Evolutionary conservation across 495 filamentous ascomycete genomes (phyloP), one percentile per base, ranked within the genome.

Genomic region (Aspergillus coremiiformis): DNA sequence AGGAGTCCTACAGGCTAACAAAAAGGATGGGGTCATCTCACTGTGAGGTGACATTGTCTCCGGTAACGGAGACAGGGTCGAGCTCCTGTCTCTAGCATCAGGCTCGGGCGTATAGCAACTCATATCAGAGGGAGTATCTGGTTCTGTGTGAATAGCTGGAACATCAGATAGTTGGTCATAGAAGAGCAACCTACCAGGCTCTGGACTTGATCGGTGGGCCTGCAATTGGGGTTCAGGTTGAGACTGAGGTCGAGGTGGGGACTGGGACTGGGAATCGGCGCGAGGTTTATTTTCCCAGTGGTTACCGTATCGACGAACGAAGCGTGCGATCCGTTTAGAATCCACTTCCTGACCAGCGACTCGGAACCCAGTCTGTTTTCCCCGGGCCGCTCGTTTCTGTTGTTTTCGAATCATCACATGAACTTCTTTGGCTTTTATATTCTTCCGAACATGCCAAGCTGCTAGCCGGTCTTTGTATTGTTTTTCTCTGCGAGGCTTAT

Each of bases 401-500:
- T 73, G 67, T 41, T 73, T 73, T 32, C 67, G 70, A 29, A 72
- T 59, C 70, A 73, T 72, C 33, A 73, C 30, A 19, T 72, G 68
- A 23, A 72, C 67, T 54, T 73, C 67, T 50, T 70, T 69, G 19
- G 66, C 66, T 53, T 73, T 73, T 54, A 73, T 70, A 43, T 73
- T 73, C 44, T 73, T 73, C 17, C 70, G 67, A 47, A 73, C 59
- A 52, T 72, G 63, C 70, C 70, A 73, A 20, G 67, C 63, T 10
- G 68, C 67, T 9, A 73, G 65, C 26, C 70, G 70, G 55, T 73
- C 70, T 66, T 73, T 73, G 56, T 73, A 73, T 56, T 73, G 70
- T 59, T 73, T 73, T 64, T 73, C 70, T 56, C 70, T 73, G 58
- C 26, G 54, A 35, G 29, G 12, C 41, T 64, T 58, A 49, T 57